Conservation (phyloP, 371 early-diverging fungal genomes). For the Apophysomyces sp. region DNA sequence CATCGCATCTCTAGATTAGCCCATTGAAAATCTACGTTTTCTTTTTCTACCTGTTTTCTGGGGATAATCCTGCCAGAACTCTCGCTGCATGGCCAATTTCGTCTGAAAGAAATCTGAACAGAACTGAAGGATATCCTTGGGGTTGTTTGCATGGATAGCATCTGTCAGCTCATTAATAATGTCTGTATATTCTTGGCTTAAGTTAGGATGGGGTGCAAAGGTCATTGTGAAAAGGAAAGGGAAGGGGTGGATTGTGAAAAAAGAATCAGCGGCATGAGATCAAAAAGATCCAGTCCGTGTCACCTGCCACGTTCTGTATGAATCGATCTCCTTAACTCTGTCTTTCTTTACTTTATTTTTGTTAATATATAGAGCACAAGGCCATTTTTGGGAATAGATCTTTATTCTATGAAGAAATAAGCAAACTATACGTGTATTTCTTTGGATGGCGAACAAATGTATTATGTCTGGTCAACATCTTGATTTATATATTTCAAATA, state of each 20-base stretch:
- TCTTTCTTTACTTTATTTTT: too few species aligned
- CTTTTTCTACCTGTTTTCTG: conserved; percentile 5
- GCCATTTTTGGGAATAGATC: too few species aligned
- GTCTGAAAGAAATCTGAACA: conserved; percentile 78
- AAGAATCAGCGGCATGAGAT: conserved; percentile 1
- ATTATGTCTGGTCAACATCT: too few species aligned
- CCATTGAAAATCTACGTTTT: neutral
- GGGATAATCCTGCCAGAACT: neutral
- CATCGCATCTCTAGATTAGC: neutral
- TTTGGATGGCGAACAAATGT: too few species aligned
- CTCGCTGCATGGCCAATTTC: conserved; percentile 60
- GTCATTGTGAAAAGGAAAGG: conserved; percentile 9
- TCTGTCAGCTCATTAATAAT: conserved; percentile 9
- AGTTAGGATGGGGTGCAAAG: neutral
- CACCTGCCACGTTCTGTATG: conserved; percentile 1
- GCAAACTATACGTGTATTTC: too few species aligned
- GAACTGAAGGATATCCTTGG: conserved; percentile 80
- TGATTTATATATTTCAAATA: too few species aligned
- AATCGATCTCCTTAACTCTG: neutral
- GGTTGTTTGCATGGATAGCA: conserved; percentile 1
- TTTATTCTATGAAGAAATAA: too few species aligned
- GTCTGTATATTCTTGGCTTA: conserved; percentile 10
- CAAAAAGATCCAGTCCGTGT: conserved; percentile 1
- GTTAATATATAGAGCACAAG: too few species aligned
- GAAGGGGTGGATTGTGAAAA: conserved; percentile 6